Conservation (phyloP, 108 stramenopile species). For the Nitzschia palea region DNA sequence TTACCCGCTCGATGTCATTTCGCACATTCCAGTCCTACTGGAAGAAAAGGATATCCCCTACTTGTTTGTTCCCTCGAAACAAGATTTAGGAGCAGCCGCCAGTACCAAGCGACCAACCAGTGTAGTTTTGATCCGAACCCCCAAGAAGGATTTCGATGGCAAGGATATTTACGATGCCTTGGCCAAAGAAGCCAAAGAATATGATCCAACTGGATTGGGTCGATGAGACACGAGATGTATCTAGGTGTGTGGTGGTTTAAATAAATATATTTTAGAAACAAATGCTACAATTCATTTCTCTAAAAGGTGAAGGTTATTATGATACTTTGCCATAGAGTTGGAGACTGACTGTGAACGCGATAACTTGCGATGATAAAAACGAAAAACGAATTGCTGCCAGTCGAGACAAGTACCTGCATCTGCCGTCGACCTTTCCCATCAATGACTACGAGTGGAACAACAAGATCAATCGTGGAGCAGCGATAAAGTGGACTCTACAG, state of each 20-base stretch:
- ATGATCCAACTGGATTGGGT: constrained; percentile 36
- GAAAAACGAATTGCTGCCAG: too few relatives aligned
- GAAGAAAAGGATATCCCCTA: constrained; percentile 96
- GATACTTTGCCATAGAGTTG: too few relatives aligned
- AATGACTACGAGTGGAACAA: too few relatives aligned
- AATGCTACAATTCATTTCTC: neutral
- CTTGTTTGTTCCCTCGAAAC: constrained; percentile 96
- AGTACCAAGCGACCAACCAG: constrained; percentile 97
- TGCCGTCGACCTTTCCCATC: too few relatives aligned
- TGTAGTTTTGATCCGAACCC: constrained; percentile 84
- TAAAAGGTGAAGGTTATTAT: neutral
- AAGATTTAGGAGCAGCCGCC: constrained; percentile 96
- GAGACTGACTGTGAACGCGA: too few relatives aligned
- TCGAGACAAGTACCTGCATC: too few relatives aligned
- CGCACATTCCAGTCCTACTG: constrained; percentile 91
- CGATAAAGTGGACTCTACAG: too few relatives aligned
- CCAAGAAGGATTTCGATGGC: constrained; percentile 79
- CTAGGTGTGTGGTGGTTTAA: too few relatives aligned
- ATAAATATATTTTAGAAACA: neutral
- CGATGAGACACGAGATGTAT: constrained; percentile 4
- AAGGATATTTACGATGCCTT: constrained; percentile 88
- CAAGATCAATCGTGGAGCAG: too few relatives aligned
- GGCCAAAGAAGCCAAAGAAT: constrained; percentile 82
- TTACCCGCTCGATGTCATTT: constrained; percentile 95
- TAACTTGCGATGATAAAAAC: too few relatives aligned